Base-by-base conservation (phyloP, 2,329 filamentous ascomycete genomes). In the Mollisia scopiformis region DNA sequence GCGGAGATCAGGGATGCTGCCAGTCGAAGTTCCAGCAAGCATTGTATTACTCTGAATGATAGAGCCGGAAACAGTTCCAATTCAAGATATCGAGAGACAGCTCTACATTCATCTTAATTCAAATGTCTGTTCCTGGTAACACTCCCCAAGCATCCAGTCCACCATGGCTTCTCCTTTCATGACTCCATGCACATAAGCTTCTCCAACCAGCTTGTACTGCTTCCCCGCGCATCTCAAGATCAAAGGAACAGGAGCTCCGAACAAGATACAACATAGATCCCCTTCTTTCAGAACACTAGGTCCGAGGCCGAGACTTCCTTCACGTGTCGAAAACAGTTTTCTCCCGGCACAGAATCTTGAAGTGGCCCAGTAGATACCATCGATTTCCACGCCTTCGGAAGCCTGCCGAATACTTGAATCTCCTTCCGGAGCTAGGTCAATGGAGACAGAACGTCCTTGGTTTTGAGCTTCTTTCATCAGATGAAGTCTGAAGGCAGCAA, bases 111-210 rank as follows among this genome's bases (percentile, higher is more conserved):
- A 46, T 8, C 11, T 46, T 19, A 46, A 6, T 6, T 46, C 23
- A 14, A 46, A 46, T 11, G 27, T 14, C 23, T 46, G 19, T 10
- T 25, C 19, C 41, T 46, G 41, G 7, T 46, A 25, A 6, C 4
- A 8, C 6, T 46, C 19, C 7, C 41, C 41, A 11, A 46, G 41
- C 19, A 46, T 46, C 19, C 19, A 46, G 27, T 39, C 23, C 6
- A 25, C 47, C 35, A 58, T 53, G 13, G 47, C 50, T 23, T 66
- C 62, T 6, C 64, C 64, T 57, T 65, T 43, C 61, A 66, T 66
- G 10, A 63, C 46, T 1, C 61, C 62, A 55, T 65, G 50, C 33
- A 66, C 53, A 27, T 60, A 66, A 2, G 57, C 55, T 30, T 65
- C 64, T 5, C 62, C 64, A 3, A 60, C 35, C 21, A 66, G n/a